Base-by-base conservation (phyloP, 495 filamentous ascomycete genomes). In the Podospora pseudopauciseta region DNA sequence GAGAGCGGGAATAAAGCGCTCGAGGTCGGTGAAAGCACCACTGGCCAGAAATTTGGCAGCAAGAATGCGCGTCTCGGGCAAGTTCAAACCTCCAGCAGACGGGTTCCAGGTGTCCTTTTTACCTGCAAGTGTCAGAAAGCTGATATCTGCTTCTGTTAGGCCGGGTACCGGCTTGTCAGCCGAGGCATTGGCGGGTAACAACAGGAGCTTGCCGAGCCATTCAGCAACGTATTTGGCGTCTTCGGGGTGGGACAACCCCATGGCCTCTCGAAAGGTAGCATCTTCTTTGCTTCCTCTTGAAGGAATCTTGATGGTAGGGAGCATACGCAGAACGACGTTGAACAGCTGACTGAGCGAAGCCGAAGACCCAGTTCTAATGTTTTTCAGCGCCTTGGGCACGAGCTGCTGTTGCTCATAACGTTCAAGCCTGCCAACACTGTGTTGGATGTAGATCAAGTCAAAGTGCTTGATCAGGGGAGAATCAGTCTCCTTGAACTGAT, bases 391-490 rank as follows among this genome's bases (percentile, higher is more conserved):
- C 3, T 86, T 83, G 13, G 93, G 88, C 6, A 97, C 78, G 23
- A 97, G 82, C 11, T 88, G 86, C 53, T 77, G 75, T 62, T 83
- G 74, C 56, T 80, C 78, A 6, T 68, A 80, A 63, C 68, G 81
- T 72, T 77, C 77, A 13, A 99, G 80, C 28, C 94, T 87, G 56
- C 87, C 84, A 57, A 97, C 82, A 44, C 94, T 93, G 76, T 95
- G 91, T 72, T 96, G 92, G 34, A 97, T 88, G 77, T 96, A 97
- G 34, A 90, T 81, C 64, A 98, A 77, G 81, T 97, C 95, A 77
- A 97, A 92, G 74, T 97, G 91, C 67, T 91, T 87, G 63, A 99
- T 85, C 6, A 97, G 84, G 2, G 90, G 83, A n/a, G 83, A 83
- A 6, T 82, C 75, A 13, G 81, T 87, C 26, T 90, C 89, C 74